A percentile compares a stretch with the other conserved stretches of the same genome.
phyloP scores from a whole-genome alignment of 1,139 yeast species.

The Saccharomyces pastorianus region DNA sequence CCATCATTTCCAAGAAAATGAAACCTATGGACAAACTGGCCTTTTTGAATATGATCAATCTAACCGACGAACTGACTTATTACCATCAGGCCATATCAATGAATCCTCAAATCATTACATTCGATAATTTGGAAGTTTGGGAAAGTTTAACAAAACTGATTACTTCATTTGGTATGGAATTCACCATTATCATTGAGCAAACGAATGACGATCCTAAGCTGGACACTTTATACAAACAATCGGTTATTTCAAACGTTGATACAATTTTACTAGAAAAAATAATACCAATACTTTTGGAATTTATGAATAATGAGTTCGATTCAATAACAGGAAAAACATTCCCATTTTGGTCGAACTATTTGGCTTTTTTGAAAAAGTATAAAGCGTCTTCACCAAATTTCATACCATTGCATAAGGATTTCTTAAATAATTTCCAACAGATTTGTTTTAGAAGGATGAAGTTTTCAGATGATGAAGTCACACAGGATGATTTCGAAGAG shows the following conservation, averaged over 20 bases:
- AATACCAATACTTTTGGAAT: conserved; percentile 66
- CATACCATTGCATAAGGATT: conserved; percentile 33
- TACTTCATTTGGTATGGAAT: conserved; percentile 69
- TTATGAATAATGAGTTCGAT: conserved; percentile 72
- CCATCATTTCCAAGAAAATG: conserved; percentile 88
- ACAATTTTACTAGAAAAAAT: conserved; percentile 45
- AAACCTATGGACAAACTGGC: conserved; percentile 77
- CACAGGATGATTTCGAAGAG: conserved; percentile 59
- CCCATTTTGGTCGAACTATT: conserved; percentile 67
- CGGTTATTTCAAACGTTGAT: conserved; percentile 38
- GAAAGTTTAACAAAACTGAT: conserved; percentile 70
- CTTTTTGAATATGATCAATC: conserved; percentile 58
- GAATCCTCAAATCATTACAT: conserved; percentile 8
- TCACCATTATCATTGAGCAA: conserved; percentile 45
- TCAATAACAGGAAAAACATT: conserved; percentile 80
- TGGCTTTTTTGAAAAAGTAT: conserved; percentile 53
- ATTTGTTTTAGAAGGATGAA: conserved; percentile 72
- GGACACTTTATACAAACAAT: conserved; percentile 18
- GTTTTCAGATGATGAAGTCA: conserved; percentile 71
- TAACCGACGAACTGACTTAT: conserved; percentile 39
- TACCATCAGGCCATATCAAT: not conserved
- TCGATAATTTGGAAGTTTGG: conserved; percentile 52
- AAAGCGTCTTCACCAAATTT: not conserved
- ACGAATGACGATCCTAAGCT: conserved; percentile 27
- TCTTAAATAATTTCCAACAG: conserved; percentile 55